Conservation (phyloP, 2,329 filamentous ascomycete genomes). For the Rugonectria rugulosa region DNA sequence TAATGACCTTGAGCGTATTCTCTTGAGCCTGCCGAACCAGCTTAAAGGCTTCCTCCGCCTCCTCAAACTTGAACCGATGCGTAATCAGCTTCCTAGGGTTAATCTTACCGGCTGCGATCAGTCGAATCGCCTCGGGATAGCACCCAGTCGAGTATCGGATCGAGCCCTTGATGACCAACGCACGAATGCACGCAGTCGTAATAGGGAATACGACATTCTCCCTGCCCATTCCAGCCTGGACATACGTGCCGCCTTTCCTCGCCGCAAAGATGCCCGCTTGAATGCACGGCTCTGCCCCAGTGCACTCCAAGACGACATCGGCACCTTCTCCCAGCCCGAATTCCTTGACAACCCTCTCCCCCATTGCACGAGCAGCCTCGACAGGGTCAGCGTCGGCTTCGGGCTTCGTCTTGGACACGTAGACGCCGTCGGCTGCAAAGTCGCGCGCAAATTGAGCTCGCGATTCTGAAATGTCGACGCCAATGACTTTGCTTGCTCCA, state of each 20-base stretch:
- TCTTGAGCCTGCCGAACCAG: slow-evolving; percentile 30
- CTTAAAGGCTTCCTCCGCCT: slow-evolving; percentile 56
- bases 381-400: slow-evolving; percentile 43
- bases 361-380: slow-evolving; percentile 48
- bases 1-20: slow-evolving; percentile 35
- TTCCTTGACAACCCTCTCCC: slow-evolving; percentile 45
- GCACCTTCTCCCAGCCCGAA: slow-evolving; percentile 46
- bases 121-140: slow-evolving; percentile 56
- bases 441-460: slow-evolving; percentile 49
- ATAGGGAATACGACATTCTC: slow-evolving; percentile 61
- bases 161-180: slow-evolving; percentile 56
- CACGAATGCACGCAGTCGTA: slow-evolving; percentile 56
- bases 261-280: slow-evolving; percentile 53
- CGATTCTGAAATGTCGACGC: slow-evolving; percentile 51
- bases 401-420: slow-evolving; percentile 42
- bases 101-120: slow-evolving; percentile 58
- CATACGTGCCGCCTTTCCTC: slow-evolving; percentile 56
- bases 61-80: slow-evolving; percentile 48
- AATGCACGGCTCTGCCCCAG: slow-evolving; percentile 55
- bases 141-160: slow-evolving; percentile 60
- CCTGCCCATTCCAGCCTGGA: slow-evolving; percentile 61
- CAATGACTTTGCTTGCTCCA: slow-evolving; percentile 52
- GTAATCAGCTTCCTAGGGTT: slow-evolving; percentile 46
- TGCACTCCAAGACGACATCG: slow-evolving; percentile 59
- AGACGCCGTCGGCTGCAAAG: slow-evolving; percentile 53